These are phyloP conservation scores for Inonotus obliquus DNA, from an alignment of 1,284 basidiomycete genomes.

Conservation along the genomic window DNA sequence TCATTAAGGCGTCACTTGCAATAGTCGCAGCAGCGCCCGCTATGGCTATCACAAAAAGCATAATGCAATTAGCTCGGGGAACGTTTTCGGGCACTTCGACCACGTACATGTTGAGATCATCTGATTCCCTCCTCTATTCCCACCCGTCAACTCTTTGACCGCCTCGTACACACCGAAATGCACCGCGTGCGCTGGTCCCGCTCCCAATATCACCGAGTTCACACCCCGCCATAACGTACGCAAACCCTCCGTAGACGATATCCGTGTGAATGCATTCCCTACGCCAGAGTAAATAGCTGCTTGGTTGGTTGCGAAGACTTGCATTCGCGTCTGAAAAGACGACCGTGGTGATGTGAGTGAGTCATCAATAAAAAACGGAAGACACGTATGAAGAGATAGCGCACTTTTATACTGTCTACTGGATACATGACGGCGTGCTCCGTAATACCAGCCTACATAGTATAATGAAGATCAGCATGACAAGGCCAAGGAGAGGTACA, in stretches of 20 bases:
- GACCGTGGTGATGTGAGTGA: neutral
- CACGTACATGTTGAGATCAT: slow-evolving; percentile 74
- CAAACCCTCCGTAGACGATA: slow-evolving; percentile 91
- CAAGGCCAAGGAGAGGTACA: slow-evolving; percentile 8
- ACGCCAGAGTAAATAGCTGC: slow-evolving; percentile 86
- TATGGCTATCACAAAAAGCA: slow-evolving; percentile 47
- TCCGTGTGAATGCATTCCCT: slow-evolving; percentile 83
- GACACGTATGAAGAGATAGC: slow-evolving; percentile 26
- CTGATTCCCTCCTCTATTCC: slow-evolving; percentile 78
- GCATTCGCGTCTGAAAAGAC: slow-evolving; percentile 88
- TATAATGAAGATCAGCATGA: neutral
- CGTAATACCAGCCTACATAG: slow-evolving; percentile 86
- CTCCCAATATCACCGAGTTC: slow-evolving; percentile 94
- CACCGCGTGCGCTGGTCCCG: slow-evolving; percentile 96
- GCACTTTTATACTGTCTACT: slow-evolving; percentile 94
- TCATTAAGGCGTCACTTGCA: slow-evolving; percentile 97
- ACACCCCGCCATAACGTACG: slow-evolving; percentile 94
- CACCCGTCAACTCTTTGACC: slow-evolving; percentile 90
- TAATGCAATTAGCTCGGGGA: neutral
- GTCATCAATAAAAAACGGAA: neutral
- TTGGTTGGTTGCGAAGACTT: slow-evolving; percentile 85
- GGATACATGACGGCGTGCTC: slow-evolving; percentile 99
- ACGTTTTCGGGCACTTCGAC: neutral
- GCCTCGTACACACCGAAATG: slow-evolving; percentile 98
- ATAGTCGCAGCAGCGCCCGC: slow-evolving; percentile 96